Evolutionary conservation across 768 basidiomycete genomes (phyloP).

Genomic region (Lyophyllum decastes): DNA sequence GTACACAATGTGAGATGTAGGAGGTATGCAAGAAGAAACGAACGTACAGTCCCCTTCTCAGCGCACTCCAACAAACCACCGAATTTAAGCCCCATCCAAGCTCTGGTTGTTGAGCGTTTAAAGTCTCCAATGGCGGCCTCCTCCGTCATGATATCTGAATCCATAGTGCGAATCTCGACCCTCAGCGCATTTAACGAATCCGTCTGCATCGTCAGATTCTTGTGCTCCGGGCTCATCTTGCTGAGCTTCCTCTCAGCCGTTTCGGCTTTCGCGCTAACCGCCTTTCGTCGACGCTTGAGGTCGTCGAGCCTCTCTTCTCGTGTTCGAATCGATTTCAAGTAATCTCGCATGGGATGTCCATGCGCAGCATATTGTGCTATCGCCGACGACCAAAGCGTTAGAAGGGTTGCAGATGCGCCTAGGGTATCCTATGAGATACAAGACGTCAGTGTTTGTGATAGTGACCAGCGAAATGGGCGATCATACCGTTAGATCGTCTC

Average conservation of each 20-base stretch:
- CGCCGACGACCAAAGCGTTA: constrained; percentile 67
- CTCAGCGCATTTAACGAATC: constrained; percentile 69
- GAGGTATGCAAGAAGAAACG: background rate
- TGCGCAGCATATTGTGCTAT: constrained; percentile 71
- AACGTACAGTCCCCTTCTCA: constrained; percentile 69
- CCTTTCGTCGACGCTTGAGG: constrained; percentile 67
- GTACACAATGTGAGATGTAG: constrained; percentile 1
- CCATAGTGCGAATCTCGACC: constrained; percentile 76
- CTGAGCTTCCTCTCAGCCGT: constrained; percentile 84
- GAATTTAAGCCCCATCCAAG: constrained; percentile 84
- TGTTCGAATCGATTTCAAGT: constrained; percentile 81
- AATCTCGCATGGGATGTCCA: constrained; percentile 67
- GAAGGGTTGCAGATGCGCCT: constrained; percentile 64
- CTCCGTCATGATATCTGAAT: constrained; percentile 81
- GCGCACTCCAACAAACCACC: constrained; percentile 83
- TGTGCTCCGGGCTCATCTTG: constrained; percentile 90
- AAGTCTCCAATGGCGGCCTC: constrained; percentile 82
- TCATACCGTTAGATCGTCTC: constrained; percentile 78
- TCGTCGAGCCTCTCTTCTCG: constrained; percentile 84
- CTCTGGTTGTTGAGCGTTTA: constrained; percentile 69
- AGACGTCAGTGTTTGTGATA: constrained; percentile 1
- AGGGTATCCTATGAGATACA: constrained; percentile 63
- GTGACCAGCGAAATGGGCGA: constrained; percentile 5
- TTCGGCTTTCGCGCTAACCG: constrained; percentile 71
- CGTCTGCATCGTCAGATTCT: constrained; percentile 74